These are phyloP conservation scores for Citrus unshiu DNA, from an alignment of 345 rosid genomes.

Conservation along the genomic window DNA sequence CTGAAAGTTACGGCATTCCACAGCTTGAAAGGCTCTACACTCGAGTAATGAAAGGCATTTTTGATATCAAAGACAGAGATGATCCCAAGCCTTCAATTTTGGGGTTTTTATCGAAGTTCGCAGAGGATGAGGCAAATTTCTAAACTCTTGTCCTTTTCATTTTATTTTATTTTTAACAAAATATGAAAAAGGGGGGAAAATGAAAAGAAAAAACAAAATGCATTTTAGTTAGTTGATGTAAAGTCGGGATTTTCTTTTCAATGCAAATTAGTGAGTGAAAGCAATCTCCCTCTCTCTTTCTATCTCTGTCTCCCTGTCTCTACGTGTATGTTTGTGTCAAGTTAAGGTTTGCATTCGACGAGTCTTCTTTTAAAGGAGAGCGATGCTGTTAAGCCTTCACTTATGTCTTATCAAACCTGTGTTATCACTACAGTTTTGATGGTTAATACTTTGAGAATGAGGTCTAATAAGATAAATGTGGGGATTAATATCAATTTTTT, in stretches of 20 bases:
- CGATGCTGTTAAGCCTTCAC: too few relatives aligned
- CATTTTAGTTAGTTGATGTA: slow-evolving; percentile 40
- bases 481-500: neutral
- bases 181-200: neutral
- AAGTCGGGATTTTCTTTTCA: slow-evolving; percentile 57
- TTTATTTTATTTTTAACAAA: neutral
- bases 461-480: neutral
- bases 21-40: slow-evolving; percentile 87
- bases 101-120: slow-evolving; percentile 76
- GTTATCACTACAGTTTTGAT: neutral
- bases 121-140: slow-evolving; percentile 68
- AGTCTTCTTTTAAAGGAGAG: too few relatives aligned
- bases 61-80: slow-evolving; percentile 46
- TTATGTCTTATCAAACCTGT: too few relatives aligned
- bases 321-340: neutral
- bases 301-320: neutral
- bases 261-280: slow-evolving; percentile 33
- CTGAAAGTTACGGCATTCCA: slow-evolving; percentile 62
- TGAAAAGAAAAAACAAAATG: slow-evolving; percentile 5
- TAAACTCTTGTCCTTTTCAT: slow-evolving; percentile 28
- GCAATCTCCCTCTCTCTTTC: neutral
- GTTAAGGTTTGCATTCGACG: neutral
- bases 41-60: slow-evolving; percentile 68
- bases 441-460: neutral
- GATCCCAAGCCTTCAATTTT: slow-evolving; percentile 68